Evolutionary conservation across 768 basidiomycete genomes (phyloP).

Genomic region (Leucogyrophana mollusca): DNA sequence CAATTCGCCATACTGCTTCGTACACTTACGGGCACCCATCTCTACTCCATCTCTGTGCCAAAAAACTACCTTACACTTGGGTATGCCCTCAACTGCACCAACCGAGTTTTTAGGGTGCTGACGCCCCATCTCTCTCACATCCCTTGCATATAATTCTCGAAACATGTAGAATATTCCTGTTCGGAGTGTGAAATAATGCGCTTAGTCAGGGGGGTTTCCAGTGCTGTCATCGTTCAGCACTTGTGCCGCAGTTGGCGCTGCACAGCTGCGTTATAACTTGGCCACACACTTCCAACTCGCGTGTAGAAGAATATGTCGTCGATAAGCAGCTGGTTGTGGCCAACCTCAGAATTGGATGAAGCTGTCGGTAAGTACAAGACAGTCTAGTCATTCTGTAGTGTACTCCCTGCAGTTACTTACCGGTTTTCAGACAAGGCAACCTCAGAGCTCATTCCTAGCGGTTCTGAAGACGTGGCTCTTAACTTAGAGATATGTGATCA

Average conservation of each 20-base stretch:
- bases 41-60: too few species aligned
- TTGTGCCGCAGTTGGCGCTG: slow-evolving; percentile 7
- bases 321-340: slow-evolving; percentile 74
- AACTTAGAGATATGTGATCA: slow-evolving; percentile 97
- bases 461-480: slow-evolving; percentile 86
- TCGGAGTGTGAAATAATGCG: slow-evolving; percentile 23
- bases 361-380: slow-evolving; percentile 59
- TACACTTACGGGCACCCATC: too few species aligned
- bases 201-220: slow-evolving; percentile 14
- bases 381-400: too few species aligned
- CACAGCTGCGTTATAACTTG: not conserved
- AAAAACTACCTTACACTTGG: too few species aligned
- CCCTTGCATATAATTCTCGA: too few species aligned
- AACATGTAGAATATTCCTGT: not conserved
- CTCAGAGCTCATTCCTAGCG: slow-evolving; percentile 80
- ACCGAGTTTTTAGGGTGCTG: too few species aligned
- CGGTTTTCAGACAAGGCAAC: slow-evolving; percentile 98
- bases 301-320: slow-evolving; percentile 45
- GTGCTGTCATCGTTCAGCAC: too few species aligned
- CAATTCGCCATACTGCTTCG: not conserved
- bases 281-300: not conserved
- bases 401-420: too few species aligned
- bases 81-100: too few species aligned
- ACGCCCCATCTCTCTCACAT: too few species aligned
- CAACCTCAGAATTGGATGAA: slow-evolving; percentile 79